A percentile compares a stretch with the other conserved stretches of the same genome.
These are phyloP conservation scores for Pyrenophora teres DNA, from an alignment of 2,329 filamentous ascomycete species.

Conservation along the genomic window DNA sequence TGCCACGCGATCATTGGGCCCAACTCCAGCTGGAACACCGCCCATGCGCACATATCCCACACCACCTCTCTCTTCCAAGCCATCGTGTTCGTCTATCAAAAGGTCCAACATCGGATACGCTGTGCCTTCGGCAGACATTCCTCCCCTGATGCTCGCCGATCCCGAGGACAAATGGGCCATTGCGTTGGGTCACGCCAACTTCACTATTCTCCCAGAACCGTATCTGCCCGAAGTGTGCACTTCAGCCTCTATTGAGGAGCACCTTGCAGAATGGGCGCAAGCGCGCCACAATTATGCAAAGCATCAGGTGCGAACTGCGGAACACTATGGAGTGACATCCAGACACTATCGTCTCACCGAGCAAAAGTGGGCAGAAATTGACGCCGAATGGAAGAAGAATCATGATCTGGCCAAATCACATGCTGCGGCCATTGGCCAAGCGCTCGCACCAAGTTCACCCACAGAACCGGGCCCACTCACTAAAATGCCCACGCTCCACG, in stretches of 20 bases:
- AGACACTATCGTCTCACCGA: slow-evolving; percentile 86
- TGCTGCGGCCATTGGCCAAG: slow-evolving; percentile 42
- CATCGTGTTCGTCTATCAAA: slow-evolving; percentile 77
- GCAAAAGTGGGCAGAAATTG: slow-evolving; percentile 84
- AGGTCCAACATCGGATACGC: slow-evolving; percentile 48
- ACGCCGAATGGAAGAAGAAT: slow-evolving; percentile 72
- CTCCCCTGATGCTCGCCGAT: slow-evolving; percentile 69
- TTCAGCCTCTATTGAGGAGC: slow-evolving; percentile 63
- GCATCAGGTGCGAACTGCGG: slow-evolving; percentile 82
- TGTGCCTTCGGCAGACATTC: slow-evolving; percentile 61
- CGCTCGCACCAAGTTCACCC: slow-evolving; percentile 46
- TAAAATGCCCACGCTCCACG: slow-evolving; percentile 70
- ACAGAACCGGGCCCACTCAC: slow-evolving; percentile 61
- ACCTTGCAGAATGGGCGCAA: slow-evolving; percentile 79
- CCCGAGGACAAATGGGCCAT: slow-evolving; percentile 82
- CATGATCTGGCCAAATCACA: slow-evolving; percentile 66
- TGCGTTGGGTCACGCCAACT: slow-evolving; percentile 89
- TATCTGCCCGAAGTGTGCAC: slow-evolving; percentile 71
- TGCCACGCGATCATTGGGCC: slow-evolving; percentile 52
- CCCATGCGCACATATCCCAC: slow-evolving; percentile 59
- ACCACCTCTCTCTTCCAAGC: slow-evolving; percentile 75
- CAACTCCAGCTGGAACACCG: slow-evolving; percentile 56
- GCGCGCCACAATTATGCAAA: slow-evolving; percentile 87
- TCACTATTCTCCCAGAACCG: slow-evolving; percentile 81
- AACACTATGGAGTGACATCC: slow-evolving; percentile 88